These are phyloP conservation scores for Creolimax fragrantissima DNA, from an alignment of 78 protist genomes.

Conservation along the genomic window DNA sequence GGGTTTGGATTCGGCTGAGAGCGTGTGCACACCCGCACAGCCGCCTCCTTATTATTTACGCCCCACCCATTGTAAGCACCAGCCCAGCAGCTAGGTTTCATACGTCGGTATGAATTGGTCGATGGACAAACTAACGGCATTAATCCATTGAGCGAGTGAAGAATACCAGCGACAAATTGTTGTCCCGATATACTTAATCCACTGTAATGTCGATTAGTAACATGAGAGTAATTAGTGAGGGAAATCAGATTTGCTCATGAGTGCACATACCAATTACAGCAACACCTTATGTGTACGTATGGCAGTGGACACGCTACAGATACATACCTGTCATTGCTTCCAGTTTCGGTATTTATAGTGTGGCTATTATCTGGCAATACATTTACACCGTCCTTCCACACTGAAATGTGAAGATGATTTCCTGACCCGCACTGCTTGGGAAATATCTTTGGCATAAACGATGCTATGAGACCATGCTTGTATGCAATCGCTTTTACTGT, in stretches of 20 bases:
- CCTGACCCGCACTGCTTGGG: background rate
- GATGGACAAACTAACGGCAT: background rate
- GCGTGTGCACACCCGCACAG: background rate
- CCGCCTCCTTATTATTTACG: background rate
- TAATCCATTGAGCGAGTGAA: background rate
- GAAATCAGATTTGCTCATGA: too few species aligned
- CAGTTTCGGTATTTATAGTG: background rate
- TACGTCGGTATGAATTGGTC: background rate
- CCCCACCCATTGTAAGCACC: background rate
- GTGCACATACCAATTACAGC: too few species aligned
- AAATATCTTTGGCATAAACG: background rate
- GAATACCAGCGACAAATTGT: background rate
- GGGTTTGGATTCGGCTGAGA: background rate
- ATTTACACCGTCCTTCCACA: background rate
- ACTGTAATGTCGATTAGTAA: background rate
- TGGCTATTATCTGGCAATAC: background rate
- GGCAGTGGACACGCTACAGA: background rate
- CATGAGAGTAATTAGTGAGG: too few species aligned
- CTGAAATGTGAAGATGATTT: background rate
- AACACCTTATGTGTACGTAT: too few species aligned
- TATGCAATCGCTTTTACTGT: background rate
- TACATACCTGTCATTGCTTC: too few species aligned
- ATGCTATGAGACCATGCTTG: background rate
- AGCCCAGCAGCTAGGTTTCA: background rate
- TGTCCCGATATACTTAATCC: background rate